Evolutionary conservation across 148 eudicot species (phyloP).

Genomic region (Rhododendron griersonianum): DNA sequence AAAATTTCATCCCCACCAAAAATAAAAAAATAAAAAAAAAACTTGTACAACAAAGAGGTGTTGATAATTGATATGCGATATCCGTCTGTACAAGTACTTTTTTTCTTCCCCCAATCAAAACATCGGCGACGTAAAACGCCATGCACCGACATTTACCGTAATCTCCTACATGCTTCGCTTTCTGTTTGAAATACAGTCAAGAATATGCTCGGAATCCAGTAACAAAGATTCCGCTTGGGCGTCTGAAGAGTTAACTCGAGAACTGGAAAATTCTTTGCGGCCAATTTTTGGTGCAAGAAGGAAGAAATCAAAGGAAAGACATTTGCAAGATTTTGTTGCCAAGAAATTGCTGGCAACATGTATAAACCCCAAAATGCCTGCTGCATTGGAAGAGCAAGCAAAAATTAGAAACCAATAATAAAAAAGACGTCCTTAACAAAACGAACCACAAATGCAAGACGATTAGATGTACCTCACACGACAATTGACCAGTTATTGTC

Average conservation of each 20-base stretch:
- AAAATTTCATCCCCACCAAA: not conserved
- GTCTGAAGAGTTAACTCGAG: not conserved
- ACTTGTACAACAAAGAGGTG: not conserved
- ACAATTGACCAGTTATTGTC: not conserved
- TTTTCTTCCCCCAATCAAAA: not conserved
- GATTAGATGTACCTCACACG: not conserved
- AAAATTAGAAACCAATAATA: not conserved
- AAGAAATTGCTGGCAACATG: not conserved
- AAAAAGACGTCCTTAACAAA: not conserved
- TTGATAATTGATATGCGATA: not conserved
- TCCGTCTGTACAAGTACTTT: conserved; percentile 2
- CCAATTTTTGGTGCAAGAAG: not conserved
- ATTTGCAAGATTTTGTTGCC: not conserved
- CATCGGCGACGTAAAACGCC: not conserved
- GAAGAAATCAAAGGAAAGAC: not conserved
- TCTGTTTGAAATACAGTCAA: not conserved
- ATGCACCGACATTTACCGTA: not conserved
- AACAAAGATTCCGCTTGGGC: not conserved
- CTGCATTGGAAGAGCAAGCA: not conserved
- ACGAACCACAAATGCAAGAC: not conserved
- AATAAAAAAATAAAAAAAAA: not conserved
- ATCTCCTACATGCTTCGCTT: not conserved
- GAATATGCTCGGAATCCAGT: not conserved
- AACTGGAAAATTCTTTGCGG: not conserved
- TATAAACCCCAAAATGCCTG: not conserved